These are phyloP conservation scores for Trichosanthes cucumerina DNA, from an alignment of 306 rosid species.

Conservation along the genomic window DNA sequence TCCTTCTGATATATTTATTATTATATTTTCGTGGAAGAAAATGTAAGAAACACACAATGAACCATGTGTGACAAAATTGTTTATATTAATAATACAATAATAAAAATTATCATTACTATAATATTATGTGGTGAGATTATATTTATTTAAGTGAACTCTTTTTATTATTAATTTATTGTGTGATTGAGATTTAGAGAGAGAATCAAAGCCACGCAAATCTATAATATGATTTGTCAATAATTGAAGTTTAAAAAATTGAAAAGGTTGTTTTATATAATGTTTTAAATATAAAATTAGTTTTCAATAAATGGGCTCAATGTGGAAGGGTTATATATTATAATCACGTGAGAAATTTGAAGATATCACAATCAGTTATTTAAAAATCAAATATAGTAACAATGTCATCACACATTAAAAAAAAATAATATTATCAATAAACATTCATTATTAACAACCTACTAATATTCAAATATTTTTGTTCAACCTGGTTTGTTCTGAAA, in stretches of 20 bases:
- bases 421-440: background rate
- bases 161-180: background rate
- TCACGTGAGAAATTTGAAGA: background rate
- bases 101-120: background rate
- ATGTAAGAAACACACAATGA: background rate
- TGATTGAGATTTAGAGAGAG: conserved; percentile 3
- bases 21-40: background rate
- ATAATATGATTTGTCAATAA: background rate
- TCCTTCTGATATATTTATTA: background rate
- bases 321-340: background rate
- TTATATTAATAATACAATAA: background rate
- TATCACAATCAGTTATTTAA: background rate
- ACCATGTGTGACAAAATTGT: background rate
- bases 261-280: background rate
- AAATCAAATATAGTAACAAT: no score
- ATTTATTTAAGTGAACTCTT: background rate
- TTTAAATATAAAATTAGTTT: background rate
- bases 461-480: no score
- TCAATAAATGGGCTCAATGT: background rate
- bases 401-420: background rate
- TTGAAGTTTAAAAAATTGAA: background rate
- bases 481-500: no score
- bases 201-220: background rate
- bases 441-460: no score
- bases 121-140: background rate